Evolutionary conservation across 192 early-diverging fungal species (phyloP).

Genomic region (Entomortierella parvispora): DNA sequence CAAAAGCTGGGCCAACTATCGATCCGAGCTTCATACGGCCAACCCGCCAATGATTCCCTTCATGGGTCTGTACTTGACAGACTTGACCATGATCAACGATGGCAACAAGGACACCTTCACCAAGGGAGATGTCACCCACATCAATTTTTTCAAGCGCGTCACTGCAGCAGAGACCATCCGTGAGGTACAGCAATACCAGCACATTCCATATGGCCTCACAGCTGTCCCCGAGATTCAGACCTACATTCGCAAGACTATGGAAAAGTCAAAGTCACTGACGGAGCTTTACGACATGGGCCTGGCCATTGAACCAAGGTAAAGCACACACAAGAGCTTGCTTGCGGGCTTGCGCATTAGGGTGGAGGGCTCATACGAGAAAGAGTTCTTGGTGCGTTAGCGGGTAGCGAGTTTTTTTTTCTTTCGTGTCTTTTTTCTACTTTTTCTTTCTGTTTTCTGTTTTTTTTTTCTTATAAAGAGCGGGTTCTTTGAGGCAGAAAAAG

Average conservation of each 20-base stretch:
- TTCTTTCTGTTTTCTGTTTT: constrained; percentile 12
- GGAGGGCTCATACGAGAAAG: not conserved
- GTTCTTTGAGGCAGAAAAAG: not conserved
- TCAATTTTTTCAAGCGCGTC: constrained; percentile 94
- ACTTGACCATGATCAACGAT: constrained; percentile 95
- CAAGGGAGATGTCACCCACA: constrained; percentile 66
- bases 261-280: constrained; percentile 74
- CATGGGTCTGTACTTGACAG: constrained; percentile 83
- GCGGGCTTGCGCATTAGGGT: too few species aligned
- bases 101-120: constrained; percentile 85
- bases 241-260: constrained; percentile 75
- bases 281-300: constrained; percentile 84
- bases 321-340: too few species aligned
- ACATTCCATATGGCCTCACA: constrained; percentile 81
- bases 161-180: constrained; percentile 92
- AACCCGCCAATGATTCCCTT: constrained; percentile 92
- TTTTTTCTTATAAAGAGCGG: not conserved
- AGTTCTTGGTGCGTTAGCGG: not conserved
- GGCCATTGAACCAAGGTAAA: constrained; percentile 83
- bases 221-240: constrained; percentile 88
- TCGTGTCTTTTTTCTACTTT: not conserved
- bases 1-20: constrained; percentile 88
- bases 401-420: not conserved
- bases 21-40: constrained; percentile 81
- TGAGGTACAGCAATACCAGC: constrained; percentile 93